Base-by-base conservation (phyloP, 768 basidiomycete genomes). In the Termitomyces sp. region DNA sequence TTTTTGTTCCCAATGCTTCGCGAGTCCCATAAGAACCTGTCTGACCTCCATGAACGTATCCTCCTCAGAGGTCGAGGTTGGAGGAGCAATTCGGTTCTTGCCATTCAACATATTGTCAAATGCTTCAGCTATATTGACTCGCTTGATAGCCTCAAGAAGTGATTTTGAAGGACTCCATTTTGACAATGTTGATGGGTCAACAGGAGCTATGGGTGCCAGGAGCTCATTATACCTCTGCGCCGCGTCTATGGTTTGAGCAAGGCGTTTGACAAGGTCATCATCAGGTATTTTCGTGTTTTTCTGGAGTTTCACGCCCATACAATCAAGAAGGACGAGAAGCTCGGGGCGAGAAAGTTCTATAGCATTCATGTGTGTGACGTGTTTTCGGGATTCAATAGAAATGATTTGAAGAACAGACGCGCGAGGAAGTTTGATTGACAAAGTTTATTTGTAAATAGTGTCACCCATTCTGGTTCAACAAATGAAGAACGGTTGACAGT, bases 1-100 rank as follows among this genome's bases (percentile, higher is more conserved):
- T 2, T 63, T 66, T 30, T 60, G 43, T 20, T 67, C 60, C 22
- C 46, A 65, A n/a, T 60, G 49, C 7, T 40, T 47, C 13, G 64
- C 69, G 26, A 72, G 55, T 2, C 55, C 59, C 45, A 69, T 58
- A 16, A 70, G 45, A 22, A 60, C 63, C 38, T 68, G 61, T 40
- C 71, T 64, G 43, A 72, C 57, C 54, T 71, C 69, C 58, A 53
- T 59, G 54, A 72, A 71, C 0, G 69, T 71, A 33, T 72, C 67
- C 43, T 70, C 63, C 54, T 67, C 61, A 2, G 58, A 57, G 3
- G 65, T 56, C 24, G 62, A 61, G 13, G 53, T 60, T 52, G 54
- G 59, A n/a, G 28, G 33, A 35, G 52, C 58, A 20, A 36, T 41
- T 33, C 55, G 60, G 43, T 61, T 59, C 14, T 32, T 32, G 18